Base-by-base conservation (phyloP, 2,329 filamentous ascomycete genomes). In the Colletotrichum tanaceti region DNA sequence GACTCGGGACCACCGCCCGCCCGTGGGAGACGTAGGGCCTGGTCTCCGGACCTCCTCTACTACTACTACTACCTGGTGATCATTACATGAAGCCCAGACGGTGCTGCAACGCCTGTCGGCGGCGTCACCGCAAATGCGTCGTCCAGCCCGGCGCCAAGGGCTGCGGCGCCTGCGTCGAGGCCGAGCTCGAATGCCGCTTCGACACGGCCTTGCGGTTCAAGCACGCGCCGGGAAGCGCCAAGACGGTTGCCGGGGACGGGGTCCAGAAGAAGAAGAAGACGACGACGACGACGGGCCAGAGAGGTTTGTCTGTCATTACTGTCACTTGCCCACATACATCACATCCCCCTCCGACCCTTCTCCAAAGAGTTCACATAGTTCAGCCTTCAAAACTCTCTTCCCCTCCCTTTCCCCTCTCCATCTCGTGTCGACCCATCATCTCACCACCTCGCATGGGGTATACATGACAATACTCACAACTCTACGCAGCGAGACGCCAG, bases 61-160 rank as follows among this genome's bases (percentile, higher is more conserved):
- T n/a, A n/a, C n/a, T n/a, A n/a, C n/a, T n/a, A n/a, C n/a, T n/a
- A n/a, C n/a, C n/a, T n/a, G n/a, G n/a, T n/a, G n/a, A n/a, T n/a
- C n/a, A n/a, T n/a, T 65, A 60, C 11, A 68, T 68, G 65, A 68
- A 68, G 59, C 67, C 63, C 43, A 54, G 53, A 41, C 52, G 63
- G 53, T 62, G 67, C 58, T 67, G 63, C 43, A 41, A 59, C 32
- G 63, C 63, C 63, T 70, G 67, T 47, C 67, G 67, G 1, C 63
- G 62, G 58, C 67, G 63, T 46, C 67, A 67, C 43, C 67, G 67
- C 35, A 66, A 54, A 28, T 66, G 67, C 41, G 58, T 70, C 46
- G 62, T 65, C 3, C 67, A 65, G 16, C 57, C 62, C 44, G 62
- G 58, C 20, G 67, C 62, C 14, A 53, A 63, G 16, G 39, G 63